Evolutionary conservation across 352 stramenopile genomes (phyloP), one percentile per base, ranked within the genome.

Genomic region (Phytophthora lateralis): DNA sequence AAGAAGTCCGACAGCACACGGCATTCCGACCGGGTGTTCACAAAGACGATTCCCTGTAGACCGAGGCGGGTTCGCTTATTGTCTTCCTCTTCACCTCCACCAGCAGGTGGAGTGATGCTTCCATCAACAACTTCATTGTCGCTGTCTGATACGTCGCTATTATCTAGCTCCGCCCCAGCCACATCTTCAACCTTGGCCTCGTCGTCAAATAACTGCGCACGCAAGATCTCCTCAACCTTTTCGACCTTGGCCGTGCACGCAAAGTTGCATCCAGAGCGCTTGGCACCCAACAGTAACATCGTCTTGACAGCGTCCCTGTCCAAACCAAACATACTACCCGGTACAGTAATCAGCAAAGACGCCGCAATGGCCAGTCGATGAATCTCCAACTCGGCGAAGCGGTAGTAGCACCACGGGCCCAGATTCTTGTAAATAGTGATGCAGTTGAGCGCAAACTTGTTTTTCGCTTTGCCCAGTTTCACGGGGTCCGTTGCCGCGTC

Each of bases 41-140:
- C 88, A 50, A 96, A 96, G 38, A 97, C 66, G 29, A 97, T 94
- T 17, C 85, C 86, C 39, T 91, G 80, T n/a, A 89, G 56, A 55
- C 58, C 52, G 43, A 72, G 54, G 18, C 47, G 47, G 21, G 26
- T 24, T 14, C 30, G 0, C 2, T 56, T 63, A 14, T 4, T 48
- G 8, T 21, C 29, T 46, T 42, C n/a, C n/a, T 69, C 42, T 18
- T n/a, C 30, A 1, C 53, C 20, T 17, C 47, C 50, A 37, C 37
- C 18, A 3, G 17, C 18, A 57, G n/a, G 44, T 32, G 29, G 14
- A 20, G 51, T 27, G 6, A 30, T 18, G 38, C 20, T 47, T 38
- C 0, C 8, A 37, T 60, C 46, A 34, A 18, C 32, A 51, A 14
- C 44, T 49, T 78, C 58, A 9, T 71, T 74, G 15, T 86, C 69